Evolutionary conservation across 371 early-diverging fungal species (phyloP), one percentile per base, ranked within the genome.

Genomic region (Chytridium lagenaria): DNA sequence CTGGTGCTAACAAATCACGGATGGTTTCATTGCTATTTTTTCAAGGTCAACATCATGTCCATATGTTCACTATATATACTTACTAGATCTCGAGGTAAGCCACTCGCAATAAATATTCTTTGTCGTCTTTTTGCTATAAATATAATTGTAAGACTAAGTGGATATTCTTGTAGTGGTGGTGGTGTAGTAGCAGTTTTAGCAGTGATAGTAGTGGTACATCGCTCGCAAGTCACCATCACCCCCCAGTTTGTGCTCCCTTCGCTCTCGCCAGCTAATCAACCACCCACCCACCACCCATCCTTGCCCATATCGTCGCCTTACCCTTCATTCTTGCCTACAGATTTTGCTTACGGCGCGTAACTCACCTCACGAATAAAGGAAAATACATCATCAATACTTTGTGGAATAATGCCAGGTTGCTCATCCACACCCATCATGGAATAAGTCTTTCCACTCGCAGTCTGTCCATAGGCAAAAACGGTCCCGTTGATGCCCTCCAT

Each of bases 41-140:
- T n/a, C n/a, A n/a, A n/a, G n/a, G n/a, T n/a, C n/a, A 49, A 23
- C 37, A 0, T 33, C 10, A 68, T 31, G 68, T 44, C 3, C 22
- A 5, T 5, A 12, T 23, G 40, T 10, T 69, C 40, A n/a, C 28
- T 55, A 55, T 19, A 0, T 36, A 70, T 22, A 34, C 72, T 63
- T 31, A 76, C 76, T 98, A 99, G 40, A 99, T 96, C 81, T 99
- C 99, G 61, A 98, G 71, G 78, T 95, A 99, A 1, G 97, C 94
- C 16, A 98, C 97, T 59, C 95, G 90, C 37, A 97, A 73, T 28
- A 95, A 81, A 73, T 91, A 95, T 78, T 95, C 94, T 33, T 92
- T 89, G 50, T 88, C 79, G 0, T 68, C 83, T 26, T 69, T 78
- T 72, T 80, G 82, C 76, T 73, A 66, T 15, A 69, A 67, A 51